Conservation (phyloP, 2,329 filamentous ascomycete genomes). For the Corynespora cassiicola region DNA sequence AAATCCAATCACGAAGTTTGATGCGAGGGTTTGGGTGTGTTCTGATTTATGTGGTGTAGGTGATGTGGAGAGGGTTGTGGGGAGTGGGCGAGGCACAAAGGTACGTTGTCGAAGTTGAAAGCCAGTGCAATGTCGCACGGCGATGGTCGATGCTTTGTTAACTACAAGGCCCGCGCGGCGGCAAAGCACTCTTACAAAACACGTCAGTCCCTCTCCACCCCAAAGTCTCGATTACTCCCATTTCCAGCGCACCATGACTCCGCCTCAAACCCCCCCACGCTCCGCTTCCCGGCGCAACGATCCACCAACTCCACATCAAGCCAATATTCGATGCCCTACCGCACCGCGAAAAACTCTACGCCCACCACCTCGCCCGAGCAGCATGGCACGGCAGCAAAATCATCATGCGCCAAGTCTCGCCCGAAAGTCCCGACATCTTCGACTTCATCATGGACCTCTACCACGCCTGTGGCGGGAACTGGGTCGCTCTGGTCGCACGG, state of each 20-base stretch:
- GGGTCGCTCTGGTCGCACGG: background rate
- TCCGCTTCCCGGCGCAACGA: slow-evolving; percentile 4
- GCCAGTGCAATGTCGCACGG: too few relatives aligned
- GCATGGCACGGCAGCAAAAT: slow-evolving; percentile 10
- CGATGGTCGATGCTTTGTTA: too few relatives aligned
- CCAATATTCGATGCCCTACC: slow-evolving; percentile 6
- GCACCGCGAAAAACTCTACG: slow-evolving; percentile 7
- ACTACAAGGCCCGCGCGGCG: too few relatives aligned
- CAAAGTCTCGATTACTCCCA: too few relatives aligned
- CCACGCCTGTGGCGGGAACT: slow-evolving; percentile 5
- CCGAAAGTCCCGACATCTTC: slow-evolving; percentile 8
- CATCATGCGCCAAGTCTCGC: slow-evolving; percentile 8
- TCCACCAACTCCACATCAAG: slow-evolving; percentile 8
- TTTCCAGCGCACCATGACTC: background rate
- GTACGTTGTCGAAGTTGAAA: too few relatives aligned
- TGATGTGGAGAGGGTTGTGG: too few relatives aligned
- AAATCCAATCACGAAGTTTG: too few relatives aligned
- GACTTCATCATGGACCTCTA: slow-evolving; percentile 10
- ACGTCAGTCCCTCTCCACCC: too few relatives aligned
- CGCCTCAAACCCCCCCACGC: slow-evolving; percentile 1
- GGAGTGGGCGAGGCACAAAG: too few relatives aligned
- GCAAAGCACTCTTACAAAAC: too few relatives aligned
- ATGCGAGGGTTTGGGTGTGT: too few relatives aligned
- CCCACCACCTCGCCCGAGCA: slow-evolving; percentile 5
- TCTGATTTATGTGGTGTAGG: too few relatives aligned